phyloP scores from a whole-genome alignment of 768 basidiomycete species.

The Tulasnella sp. region DNA sequence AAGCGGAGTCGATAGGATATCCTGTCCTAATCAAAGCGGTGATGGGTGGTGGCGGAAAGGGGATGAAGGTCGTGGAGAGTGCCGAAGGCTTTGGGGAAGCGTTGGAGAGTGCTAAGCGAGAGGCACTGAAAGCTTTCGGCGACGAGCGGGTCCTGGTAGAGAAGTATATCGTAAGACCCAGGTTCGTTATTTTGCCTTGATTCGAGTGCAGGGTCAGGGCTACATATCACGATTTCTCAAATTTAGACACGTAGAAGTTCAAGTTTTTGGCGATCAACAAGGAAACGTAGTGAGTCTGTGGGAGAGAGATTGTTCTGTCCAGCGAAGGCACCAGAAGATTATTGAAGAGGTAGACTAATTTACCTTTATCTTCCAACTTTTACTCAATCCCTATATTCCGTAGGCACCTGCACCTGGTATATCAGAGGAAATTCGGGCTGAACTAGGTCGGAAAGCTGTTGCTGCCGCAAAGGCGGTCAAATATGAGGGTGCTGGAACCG shows the following conservation, averaged over 20 bases:
- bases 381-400: background rate
- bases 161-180: conserved; percentile 72
- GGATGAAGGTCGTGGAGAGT: conserved; percentile 72
- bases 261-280: conserved; percentile 75
- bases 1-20: conserved; percentile 68
- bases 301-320: conserved; percentile 89
- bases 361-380: background rate
- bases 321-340: conserved; percentile 88
- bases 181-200: too few species aligned
- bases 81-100: conserved; percentile 64
- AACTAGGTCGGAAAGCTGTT: conserved; percentile 74
- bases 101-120: conserved; percentile 75
- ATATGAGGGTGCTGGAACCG: conserved; percentile 84
- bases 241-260: conserved; percentile 90
- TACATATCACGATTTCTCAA: too few species aligned
- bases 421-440: conserved; percentile 59
- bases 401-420: conserved; percentile 87
- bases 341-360: conserved; percentile 66
- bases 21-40: conserved; percentile 95
- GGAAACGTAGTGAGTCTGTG: conserved; percentile 87
- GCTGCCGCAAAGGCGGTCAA: conserved; percentile 87
- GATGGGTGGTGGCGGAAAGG: conserved; percentile 90
- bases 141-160: conserved; percentile 80
- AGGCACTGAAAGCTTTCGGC: conserved; percentile 77
- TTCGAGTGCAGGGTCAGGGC: too few species aligned